Base-by-base conservation (phyloP, 2,329 filamentous ascomycete species). In the Penicillium sp. region DNA sequence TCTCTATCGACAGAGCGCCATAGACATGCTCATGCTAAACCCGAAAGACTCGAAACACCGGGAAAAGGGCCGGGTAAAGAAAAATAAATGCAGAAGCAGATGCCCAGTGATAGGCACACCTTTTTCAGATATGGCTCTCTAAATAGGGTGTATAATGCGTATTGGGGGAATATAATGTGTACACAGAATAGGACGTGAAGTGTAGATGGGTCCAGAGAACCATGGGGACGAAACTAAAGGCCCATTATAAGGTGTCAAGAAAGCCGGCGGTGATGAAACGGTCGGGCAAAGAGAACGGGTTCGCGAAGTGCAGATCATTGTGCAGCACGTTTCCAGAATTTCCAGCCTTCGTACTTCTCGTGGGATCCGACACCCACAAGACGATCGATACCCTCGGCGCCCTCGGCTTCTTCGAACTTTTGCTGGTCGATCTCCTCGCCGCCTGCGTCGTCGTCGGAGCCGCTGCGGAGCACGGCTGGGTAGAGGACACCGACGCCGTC, bases 381-480 rank as follows among this genome's bases (percentile, higher is more conserved):
- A 60, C 80, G 79, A 70, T 97, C 92, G 18, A 98, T 87, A 0
- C 88, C 93, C 47, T 91, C 86, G 32, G 84, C 87, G 1, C 88
- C 91, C 46, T 89, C 81, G 0, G 89, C 93, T 48, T 84, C 88
- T 47, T 97, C 77, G 67, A 98, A 88, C 63, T 86, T 87, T 50
- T 96, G 89, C 62, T 92, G 79, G 61, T 95, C 88, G 63, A 98
- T 97, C 72, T 96, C 91, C 74, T 93, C 89, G 23, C 89, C 89
- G 29, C 89, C 89, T 56, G 15, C 15, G 15, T 89, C 82, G 57
- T 89, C 86, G 32, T 86, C 83, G n/a, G 81, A 82, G 5, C 87
- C 88, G 53, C 95, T 95, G 67, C 89, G 88, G 24, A 96, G 75
- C 0, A 96, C 86, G 0, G 93, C 93, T 0, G 93, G 93, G 83